Conservation (phyloP, 768 basidiomycete genomes). For the Pleurotus tuber-regium region DNA sequence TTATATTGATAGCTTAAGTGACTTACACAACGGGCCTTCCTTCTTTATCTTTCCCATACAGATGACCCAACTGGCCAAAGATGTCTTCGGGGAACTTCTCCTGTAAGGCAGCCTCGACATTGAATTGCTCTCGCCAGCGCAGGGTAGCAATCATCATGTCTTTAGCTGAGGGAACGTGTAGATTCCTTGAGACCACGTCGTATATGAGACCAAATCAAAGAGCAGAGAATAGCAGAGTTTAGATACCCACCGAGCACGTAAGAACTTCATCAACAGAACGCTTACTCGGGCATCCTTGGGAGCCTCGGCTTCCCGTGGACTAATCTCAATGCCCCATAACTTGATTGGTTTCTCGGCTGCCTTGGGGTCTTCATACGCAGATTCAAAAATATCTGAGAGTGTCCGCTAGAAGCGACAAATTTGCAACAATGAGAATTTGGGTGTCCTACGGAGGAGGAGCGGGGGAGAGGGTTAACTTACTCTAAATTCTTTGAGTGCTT, state of each 20-base stretch:
- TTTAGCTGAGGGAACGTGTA: constrained; percentile 51
- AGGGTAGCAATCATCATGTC: constrained; percentile 70
- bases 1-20: neutral
- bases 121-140: constrained; percentile 67
- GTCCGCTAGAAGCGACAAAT: no score
- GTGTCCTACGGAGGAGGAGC: no score
- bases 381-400: constrained; percentile 52
- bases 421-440: no score
- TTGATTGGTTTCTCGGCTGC: constrained; percentile 47
- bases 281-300: constrained; percentile 63
- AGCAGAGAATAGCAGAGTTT: no score
- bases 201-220: no score
- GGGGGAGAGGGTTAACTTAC: constrained; percentile 32
- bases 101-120: constrained; percentile 55
- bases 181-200: no score
- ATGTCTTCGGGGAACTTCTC: constrained; percentile 63
- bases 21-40: constrained; percentile 68
- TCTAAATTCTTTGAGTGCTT: constrained; percentile 63
- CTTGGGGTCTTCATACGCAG: constrained; percentile 55
- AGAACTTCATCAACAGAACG: constrained; percentile 79
- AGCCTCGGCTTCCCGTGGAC: constrained; percentile 40
- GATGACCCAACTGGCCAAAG: constrained; percentile 61
- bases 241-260: constrained; percentile 66
- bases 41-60: constrained; percentile 69
- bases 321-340: constrained; percentile 72